phyloP scores from a whole-genome alignment of 78 protist genomes.

The Speleostelium caveatum region DNA sequence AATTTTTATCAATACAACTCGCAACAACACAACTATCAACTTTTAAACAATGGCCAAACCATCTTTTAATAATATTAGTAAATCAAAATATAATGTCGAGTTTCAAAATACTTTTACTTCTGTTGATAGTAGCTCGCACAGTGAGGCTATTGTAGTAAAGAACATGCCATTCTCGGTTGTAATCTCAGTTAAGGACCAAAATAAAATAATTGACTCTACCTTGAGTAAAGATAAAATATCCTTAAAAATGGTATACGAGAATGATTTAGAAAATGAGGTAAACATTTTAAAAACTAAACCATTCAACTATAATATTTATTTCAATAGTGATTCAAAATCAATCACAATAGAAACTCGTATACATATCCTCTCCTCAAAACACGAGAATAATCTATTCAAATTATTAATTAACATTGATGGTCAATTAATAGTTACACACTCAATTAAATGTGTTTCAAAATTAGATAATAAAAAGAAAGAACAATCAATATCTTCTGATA shows the following conservation, averaged over 20 bases:
- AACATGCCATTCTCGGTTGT: slow-evolving; percentile 41
- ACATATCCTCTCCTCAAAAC: slow-evolving; percentile 46
- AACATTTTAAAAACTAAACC: slow-evolving; percentile 16
- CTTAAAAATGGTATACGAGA: slow-evolving; percentile 42
- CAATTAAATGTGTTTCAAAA: slow-evolving; percentile 61
- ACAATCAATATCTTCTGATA: neutral
- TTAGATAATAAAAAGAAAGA: neutral
- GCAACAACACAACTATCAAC: too few species aligned
- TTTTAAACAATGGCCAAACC: too few species aligned
- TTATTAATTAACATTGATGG: too few species aligned
- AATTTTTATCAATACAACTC: too few species aligned
- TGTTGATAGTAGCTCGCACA: too few species aligned
- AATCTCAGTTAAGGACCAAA: neutral
- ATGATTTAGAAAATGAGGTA: neutral
- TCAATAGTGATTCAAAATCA: neutral
- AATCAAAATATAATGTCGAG: too few species aligned
- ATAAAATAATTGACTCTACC: neutral
- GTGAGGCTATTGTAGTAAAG: slow-evolving; percentile 29
- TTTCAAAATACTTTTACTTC: too few species aligned
- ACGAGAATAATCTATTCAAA: slow-evolving; percentile 38
- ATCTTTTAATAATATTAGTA: too few species aligned
- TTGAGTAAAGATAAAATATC: slow-evolving; percentile 5
- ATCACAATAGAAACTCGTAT: slow-evolving; percentile 54
- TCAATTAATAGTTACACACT: neutral
- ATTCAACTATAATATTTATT: slow-evolving; percentile 52